Conservation (phyloP, 768 basidiomycete genomes). For the Holtermannia corniformis region DNA sequence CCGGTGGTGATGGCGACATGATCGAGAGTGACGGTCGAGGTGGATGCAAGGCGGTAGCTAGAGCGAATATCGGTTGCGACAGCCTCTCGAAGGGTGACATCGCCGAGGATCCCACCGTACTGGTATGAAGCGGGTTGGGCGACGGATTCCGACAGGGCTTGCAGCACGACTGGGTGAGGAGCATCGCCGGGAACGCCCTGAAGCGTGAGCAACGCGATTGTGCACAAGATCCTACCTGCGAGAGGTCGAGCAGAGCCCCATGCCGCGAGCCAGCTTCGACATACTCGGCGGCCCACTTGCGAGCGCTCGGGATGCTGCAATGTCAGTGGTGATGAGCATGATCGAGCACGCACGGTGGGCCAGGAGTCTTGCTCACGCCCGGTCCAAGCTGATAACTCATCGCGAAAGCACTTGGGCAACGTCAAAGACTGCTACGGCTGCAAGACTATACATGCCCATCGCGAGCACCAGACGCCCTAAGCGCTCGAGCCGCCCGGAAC, state of each 20-base stretch:
- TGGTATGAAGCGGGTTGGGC: constrained; percentile 45
- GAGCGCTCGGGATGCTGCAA: constrained; percentile 36
- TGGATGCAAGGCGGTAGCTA: constrained; percentile 47
- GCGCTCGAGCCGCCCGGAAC: no score
- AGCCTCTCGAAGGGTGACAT: constrained; percentile 48
- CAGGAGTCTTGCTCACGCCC: no score
- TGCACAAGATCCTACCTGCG: constrained; percentile 45
- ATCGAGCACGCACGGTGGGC: no score
- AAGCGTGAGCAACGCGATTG: not conserved
- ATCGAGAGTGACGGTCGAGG: constrained; percentile 41
- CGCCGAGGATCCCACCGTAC: constrained; percentile 57
- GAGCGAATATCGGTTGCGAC: constrained; percentile 55
- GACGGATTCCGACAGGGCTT: constrained; percentile 47
- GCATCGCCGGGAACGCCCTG: constrained; percentile 56
- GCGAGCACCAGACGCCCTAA: no score
- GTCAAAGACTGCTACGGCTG: no score
- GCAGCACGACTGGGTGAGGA: constrained; percentile 51
- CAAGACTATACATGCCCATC: no score
- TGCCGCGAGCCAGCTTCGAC: not conserved
- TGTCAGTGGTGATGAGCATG: no score
- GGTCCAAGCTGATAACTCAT: no score
- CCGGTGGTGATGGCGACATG: constrained; percentile 65
- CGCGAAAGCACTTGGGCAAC: no score
- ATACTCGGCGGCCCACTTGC: constrained; percentile 32
- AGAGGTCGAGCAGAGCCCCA: constrained; percentile 56